Evolutionary conservation across 768 basidiomycete species (phyloP).

Genomic region (Tricholoma sp.): DNA sequence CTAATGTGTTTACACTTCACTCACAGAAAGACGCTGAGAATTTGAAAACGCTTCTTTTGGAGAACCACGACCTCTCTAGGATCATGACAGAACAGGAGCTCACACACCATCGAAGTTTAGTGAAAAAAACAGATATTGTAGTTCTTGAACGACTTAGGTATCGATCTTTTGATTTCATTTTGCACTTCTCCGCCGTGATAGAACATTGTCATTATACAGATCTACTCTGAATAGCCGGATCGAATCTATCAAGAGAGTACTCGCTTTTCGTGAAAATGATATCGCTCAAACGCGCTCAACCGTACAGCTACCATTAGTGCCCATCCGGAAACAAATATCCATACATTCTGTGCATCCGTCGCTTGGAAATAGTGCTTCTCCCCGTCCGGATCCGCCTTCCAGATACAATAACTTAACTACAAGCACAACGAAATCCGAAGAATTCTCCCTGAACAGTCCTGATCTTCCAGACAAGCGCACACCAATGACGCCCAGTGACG

Average conservation of each 20-base stretch:
- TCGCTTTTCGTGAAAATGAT: conserved; percentile 19
- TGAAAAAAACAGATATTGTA: conserved; percentile 33
- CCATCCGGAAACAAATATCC: neutral
- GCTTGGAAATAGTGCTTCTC: neutral
- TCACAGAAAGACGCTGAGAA: conserved; percentile 26
- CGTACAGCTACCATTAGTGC: neutral
- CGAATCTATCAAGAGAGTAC: conserved; percentile 29
- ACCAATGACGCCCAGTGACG: conserved; percentile 2
- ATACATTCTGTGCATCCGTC: neutral
- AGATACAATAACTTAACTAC: neutral
- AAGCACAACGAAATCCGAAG: neutral
- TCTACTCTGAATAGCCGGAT: conserved; percentile 33
- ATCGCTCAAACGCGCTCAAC: neutral
- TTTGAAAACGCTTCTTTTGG: conserved; percentile 23
- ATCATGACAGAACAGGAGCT: conserved; percentile 17
- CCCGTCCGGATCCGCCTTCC: neutral
- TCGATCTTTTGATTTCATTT: conserved; percentile 2
- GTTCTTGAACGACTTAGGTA: conserved; percentile 39
- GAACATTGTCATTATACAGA: conserved; percentile 18
- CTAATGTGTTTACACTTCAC: neutral
- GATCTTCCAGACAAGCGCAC: neutral
- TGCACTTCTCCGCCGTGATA: neutral
- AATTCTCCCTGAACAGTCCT: neutral
- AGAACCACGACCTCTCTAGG: conserved; percentile 22
- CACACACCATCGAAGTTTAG: conserved; percentile 10